Percentiles rank a stretch among this genome's conserved stretches.
Conservation (phyloP, 345 rosid species). For the Theobroma cacao region DNA sequence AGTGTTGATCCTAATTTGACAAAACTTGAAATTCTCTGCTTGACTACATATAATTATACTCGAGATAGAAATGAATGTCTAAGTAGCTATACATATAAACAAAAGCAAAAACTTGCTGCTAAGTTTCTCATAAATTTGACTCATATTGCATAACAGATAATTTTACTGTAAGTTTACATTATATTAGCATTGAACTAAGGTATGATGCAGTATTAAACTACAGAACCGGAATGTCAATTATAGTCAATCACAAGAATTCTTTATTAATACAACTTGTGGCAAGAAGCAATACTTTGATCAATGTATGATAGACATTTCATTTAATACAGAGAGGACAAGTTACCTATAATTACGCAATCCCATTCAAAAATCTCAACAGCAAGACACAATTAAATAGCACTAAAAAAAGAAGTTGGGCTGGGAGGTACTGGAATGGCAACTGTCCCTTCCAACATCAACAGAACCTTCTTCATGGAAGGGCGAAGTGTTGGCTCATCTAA, state of each 20-base stretch:
- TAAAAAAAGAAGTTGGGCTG: not conserved
- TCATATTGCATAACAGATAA: not conserved
- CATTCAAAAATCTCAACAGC: not conserved
- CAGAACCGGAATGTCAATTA: not conserved
- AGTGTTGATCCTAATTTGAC: too few species aligned
- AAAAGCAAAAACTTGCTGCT: not conserved
- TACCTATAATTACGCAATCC: too few species aligned
- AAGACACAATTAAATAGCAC: not conserved
- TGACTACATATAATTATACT: too few species aligned
- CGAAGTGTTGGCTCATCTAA: constrained; percentile 18
- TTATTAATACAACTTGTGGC: too few species aligned
- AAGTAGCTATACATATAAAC: too few species aligned
- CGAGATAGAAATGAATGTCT: too few species aligned
- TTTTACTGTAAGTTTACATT: not conserved
- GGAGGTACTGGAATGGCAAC: constrained; percentile 14
- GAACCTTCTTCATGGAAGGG: constrained; percentile 15
- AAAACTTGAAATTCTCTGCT: too few species aligned
- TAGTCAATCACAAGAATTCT: too few species aligned
- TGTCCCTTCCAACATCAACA: constrained; percentile 22
- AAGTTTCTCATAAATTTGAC: not conserved
- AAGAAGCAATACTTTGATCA: too few species aligned
- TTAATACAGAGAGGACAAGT: too few species aligned
- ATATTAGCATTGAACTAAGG: not conserved
- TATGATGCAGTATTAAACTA: not conserved
- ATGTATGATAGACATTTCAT: too few species aligned